Evolutionary conservation across 306 rosid genomes (phyloP).

Genomic region (Cicer cuneatum): DNA sequence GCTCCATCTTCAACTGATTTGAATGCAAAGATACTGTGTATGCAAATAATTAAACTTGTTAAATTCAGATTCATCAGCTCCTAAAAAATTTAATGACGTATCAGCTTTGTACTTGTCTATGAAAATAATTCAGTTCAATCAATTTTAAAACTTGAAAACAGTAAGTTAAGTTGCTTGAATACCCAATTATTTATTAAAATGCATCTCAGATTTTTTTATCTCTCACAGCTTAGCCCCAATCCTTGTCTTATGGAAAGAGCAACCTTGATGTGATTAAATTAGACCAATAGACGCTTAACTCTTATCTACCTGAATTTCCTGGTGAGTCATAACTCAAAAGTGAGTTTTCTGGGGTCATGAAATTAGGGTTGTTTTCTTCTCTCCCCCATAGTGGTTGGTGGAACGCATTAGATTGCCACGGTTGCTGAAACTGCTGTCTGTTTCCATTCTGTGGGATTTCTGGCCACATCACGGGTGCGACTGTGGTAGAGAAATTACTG

Average conservation of each 20-base stretch:
- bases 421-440: conserved; percentile 83
- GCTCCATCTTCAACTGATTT: conserved; percentile 93
- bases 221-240: neutral
- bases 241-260: neutral
- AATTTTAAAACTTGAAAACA: neutral
- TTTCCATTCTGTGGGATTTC: conserved; percentile 63
- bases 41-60: conserved; percentile 42
- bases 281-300: conserved; percentile 4
- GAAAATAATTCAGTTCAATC: neutral
- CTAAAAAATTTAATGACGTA: neutral
- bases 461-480: conserved; percentile 68
- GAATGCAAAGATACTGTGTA: conserved; percentile 84
- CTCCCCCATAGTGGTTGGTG: conserved; percentile 75
- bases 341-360: conserved; percentile 77
- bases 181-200: conserved; percentile 7
- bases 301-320: conserved; percentile 77
- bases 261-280: conserved; percentile 7
- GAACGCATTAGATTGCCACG: conserved; percentile 66
- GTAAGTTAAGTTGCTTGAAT: neutral
- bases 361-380: conserved; percentile 70
- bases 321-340: conserved; percentile 74
- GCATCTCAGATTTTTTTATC: neutral
- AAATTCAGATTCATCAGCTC: conserved; percentile 27
- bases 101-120: neutral
- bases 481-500: conserved; percentile 62